Evolutionary conservation across 441 rosid species (phyloP).

Genomic region (Gossypium davidsonii): DNA sequence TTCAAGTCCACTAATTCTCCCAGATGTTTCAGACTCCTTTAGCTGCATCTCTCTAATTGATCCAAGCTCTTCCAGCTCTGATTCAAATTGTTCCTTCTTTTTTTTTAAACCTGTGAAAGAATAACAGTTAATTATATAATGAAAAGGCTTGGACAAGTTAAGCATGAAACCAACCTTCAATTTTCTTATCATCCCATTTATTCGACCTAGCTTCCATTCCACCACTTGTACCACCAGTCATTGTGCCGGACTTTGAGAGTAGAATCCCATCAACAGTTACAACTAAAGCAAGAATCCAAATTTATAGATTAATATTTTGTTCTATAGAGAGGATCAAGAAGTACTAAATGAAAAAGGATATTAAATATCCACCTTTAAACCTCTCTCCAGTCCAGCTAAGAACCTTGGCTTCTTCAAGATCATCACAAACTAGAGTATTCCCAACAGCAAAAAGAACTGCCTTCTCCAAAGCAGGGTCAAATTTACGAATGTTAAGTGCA

Average conservation of each 20-base stretch:
- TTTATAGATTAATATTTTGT: constrained; percentile 19
- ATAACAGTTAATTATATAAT: constrained; percentile 22
- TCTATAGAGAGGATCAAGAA: constrained; percentile 15
- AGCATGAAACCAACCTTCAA: constrained; percentile 60
- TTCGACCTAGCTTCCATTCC: constrained; percentile 99
- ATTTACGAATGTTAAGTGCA: constrained; percentile 70
- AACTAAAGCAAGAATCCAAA: constrained; percentile 42
- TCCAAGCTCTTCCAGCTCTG: constrained; percentile 79
- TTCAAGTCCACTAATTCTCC: constrained; percentile 94
- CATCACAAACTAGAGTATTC: constrained; percentile 92
- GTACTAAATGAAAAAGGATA: constrained; percentile 10
- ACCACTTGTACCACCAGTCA: constrained; percentile 99
- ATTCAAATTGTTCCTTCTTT: constrained; percentile 72
- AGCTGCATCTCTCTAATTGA: constrained; percentile 95
- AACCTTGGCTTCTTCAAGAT: constrained; percentile 90
- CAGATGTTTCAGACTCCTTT: constrained; percentile 88
- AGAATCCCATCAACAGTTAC: constrained; percentile 95
- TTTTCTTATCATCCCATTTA: constrained; percentile 96
- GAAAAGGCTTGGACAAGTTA: constrained; percentile 3
- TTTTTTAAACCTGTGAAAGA: constrained; percentile 56
- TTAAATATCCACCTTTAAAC: constrained; percentile 57
- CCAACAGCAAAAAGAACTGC: constrained; percentile 97
- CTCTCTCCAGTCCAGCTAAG: constrained; percentile 98
- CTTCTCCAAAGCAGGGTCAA: constrained; percentile 85
- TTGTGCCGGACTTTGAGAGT: constrained; percentile 93